phyloP scores from a whole-genome alignment of 768 basidiomycete genomes.

The Panaeolus papilionaceus region DNA sequence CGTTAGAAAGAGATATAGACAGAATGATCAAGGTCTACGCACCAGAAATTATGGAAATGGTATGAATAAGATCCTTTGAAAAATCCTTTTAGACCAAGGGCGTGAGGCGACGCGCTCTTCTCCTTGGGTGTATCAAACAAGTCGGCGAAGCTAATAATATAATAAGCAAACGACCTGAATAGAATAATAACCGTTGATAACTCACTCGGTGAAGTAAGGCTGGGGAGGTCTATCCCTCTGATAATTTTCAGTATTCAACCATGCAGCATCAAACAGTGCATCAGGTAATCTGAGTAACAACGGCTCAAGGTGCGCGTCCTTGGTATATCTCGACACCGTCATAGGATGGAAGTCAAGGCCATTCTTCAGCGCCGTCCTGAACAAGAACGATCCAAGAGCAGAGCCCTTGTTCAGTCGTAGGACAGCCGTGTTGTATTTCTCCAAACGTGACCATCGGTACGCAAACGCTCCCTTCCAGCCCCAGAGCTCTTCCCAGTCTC shows the following conservation, averaged over 20 bases:
- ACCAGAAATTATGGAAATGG: conserved; percentile 96
- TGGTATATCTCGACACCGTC: conserved; percentile 86
- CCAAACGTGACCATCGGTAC: conserved; percentile 91
- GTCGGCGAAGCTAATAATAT: conserved; percentile 67
- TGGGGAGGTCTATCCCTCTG: conserved; percentile 92
- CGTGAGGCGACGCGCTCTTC: conserved; percentile 79
- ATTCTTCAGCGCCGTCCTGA: conserved; percentile 91
- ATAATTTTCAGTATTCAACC: conserved; percentile 90
- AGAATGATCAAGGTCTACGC: conserved; percentile 31
- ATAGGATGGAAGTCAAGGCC: conserved; percentile 95
- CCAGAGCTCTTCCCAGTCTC: conserved; percentile 98
- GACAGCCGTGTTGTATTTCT: conserved; percentile 94
- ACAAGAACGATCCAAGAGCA: conserved; percentile 88
- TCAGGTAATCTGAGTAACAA: conserved; percentile 85
- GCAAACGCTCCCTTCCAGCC: conserved; percentile 95
- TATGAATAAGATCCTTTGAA: conserved; percentile 94
- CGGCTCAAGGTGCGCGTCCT: conserved; percentile 80
- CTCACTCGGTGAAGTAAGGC: conserved; percentile 87
- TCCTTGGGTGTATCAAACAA: conserved; percentile 80
- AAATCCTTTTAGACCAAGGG: conserved; percentile 89
- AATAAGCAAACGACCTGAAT: conserved; percentile 9
- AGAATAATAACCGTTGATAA: conserved; percentile 19
- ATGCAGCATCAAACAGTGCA: conserved; percentile 92
- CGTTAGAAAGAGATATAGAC: not conserved
- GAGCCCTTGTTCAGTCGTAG: conserved; percentile 88